Base-by-base conservation (phyloP, 2,329 filamentous ascomycete species). In the Trichoderma sp. region DNA sequence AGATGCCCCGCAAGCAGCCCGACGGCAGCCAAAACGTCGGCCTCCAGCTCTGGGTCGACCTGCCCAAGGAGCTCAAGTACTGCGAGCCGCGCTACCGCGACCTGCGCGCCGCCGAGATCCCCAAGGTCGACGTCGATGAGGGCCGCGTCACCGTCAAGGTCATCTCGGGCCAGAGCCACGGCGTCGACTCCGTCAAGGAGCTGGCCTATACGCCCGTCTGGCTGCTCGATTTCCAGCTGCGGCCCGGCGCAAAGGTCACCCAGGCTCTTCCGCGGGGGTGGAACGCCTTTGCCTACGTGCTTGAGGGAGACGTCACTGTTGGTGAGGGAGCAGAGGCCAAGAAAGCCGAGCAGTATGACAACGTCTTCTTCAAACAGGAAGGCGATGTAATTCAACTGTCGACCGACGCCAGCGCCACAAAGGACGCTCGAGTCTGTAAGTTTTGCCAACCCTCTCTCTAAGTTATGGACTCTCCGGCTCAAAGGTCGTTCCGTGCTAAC, bases 131-230 rank as follows among this genome's bases (percentile, higher is more conserved):
- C 8, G 81, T 88, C 34, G 92, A 96, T 74, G 88, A 89, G 54
- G 91, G 87, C 66, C 90, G 87, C 71, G 93, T 97, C 21, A 85
- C 84, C 51, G 85, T 98, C 73, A 97, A 97, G 81, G 91, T 98
- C 73, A 98, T 98, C 74, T 94, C 90, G 0, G 96, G 95, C 24
- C 89, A 91, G 77, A 90, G 89, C 66, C 90, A 94, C 75, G 94
- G 93, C 55, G 87, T 96, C 64, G 94, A 97, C 77, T 93, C 90
- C 16, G 87, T 97, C 65, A 89, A 95, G 77, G 94, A 98, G 76
- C 84, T 98, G 55, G 94, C 95, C 16, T 97, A 98, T 80, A 98
- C 95, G 1, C 96, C 96, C 0, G 94, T 98, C n/a, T 98, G 95
- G 95, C 85, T 97, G 71, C 84, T 98, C 55, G 95, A 98, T 77